Conservation (phyloP, 2,329 filamentous ascomycete species). For the Colletotrichum coccodes region DNA sequence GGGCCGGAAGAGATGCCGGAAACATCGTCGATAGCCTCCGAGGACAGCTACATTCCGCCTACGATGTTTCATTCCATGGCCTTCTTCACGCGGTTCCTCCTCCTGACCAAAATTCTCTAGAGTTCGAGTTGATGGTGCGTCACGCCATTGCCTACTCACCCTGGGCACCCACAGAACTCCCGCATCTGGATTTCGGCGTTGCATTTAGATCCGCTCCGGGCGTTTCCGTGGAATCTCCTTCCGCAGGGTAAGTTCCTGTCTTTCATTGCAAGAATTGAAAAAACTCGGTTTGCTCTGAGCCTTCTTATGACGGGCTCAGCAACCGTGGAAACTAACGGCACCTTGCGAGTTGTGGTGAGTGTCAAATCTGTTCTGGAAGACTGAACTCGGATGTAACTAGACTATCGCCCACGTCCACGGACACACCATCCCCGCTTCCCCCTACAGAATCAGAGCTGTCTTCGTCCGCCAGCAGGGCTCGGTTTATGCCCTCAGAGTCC, state of each 20-base stretch:
- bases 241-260: not conserved
- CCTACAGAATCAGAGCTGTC: not conserved
- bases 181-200: not conserved
- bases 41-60: not conserved
- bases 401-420: constrained; percentile 4
- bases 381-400: not conserved
- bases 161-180: constrained; percentile 15
- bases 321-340: not conserved
- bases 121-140: constrained; percentile 25
- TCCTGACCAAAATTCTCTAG: constrained; percentile 10
- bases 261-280: not conserved
- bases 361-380: not conserved
- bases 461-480: not conserved
- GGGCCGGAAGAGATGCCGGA: not conserved
- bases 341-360: not conserved
- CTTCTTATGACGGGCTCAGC: not conserved
- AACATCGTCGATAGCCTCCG: constrained; percentile 9
- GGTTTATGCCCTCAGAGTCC: not conserved
- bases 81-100: not conserved
- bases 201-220: not conserved
- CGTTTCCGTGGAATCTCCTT: not conserved
- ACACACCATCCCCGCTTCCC: not conserved
- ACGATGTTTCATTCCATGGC: not conserved
- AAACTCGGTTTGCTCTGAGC: not conserved
- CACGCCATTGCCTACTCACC: constrained; percentile 18